These are phyloP conservation scores for Gracilaria caudata DNA, from an alignment of 23 red algal species.

Conservation along the genomic window DNA sequence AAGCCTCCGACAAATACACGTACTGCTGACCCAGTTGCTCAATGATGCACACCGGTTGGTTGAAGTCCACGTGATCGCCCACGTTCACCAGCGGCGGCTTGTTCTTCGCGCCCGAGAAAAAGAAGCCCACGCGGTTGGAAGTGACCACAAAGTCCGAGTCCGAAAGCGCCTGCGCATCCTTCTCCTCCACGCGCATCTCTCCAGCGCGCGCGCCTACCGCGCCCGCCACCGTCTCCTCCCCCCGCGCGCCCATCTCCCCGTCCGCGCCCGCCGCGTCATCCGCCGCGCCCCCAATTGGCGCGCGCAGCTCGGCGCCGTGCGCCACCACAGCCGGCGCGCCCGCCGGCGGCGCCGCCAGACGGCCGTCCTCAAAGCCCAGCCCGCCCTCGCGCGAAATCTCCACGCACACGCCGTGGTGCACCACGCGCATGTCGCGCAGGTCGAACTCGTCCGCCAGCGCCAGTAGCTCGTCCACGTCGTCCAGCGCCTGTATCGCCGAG, in stretches of 20 bases:
- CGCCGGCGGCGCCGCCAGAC: background rate
- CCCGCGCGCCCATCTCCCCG: background rate
- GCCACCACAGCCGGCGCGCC: background rate
- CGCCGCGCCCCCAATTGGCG: background rate
- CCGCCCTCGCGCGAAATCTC: constrained; percentile 64
- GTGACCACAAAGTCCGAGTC: constrained; percentile 84
- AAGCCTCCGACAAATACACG: constrained; percentile 90
- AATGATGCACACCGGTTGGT: constrained; percentile 92
- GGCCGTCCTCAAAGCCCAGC: constrained; percentile 54
- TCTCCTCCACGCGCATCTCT: background rate
- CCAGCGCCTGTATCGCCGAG: constrained; percentile 48
- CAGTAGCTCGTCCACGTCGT: constrained; percentile 67
- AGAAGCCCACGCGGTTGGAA: constrained; percentile 85
- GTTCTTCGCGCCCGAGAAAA: constrained; percentile 78
- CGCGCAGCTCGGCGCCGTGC: too few species aligned
- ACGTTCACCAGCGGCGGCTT: constrained; percentile 87
- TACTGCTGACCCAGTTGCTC: constrained; percentile 91
- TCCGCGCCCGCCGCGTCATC: background rate
- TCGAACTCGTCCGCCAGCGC: constrained; percentile 53
- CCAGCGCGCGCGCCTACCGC: constrained; percentile 12
- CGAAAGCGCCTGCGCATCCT: constrained; percentile 39
- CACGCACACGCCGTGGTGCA: constrained; percentile 50
- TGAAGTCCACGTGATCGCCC: constrained; percentile 78
- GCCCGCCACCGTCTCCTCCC: background rate
- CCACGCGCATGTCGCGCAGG: constrained; percentile 59